Evolutionary conservation across 768 basidiomycete species (phyloP), one percentile per base, ranked within the genome.

Genomic region (Termitomyces sp.): DNA sequence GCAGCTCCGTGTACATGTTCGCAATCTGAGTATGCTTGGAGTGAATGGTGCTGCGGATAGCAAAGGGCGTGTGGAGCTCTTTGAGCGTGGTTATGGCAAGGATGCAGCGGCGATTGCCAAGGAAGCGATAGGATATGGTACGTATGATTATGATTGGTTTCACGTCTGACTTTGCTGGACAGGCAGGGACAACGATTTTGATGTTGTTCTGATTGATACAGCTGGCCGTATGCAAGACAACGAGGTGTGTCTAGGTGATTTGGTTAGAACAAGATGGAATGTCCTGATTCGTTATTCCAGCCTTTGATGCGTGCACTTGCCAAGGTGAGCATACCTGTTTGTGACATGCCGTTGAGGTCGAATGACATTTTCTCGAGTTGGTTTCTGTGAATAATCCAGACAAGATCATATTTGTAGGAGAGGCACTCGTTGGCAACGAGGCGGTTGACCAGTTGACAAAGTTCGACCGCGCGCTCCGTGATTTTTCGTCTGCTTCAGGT

Each of bases 211-310:
- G 49, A 94, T 99, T 68, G 97, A 99, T 72, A 98, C 97, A 1
- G 97, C 97, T 20, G 97, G 97, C 1, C 84, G 96, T 57, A 98
- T 98, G 97, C 97, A 99, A 73, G 97, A 98, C 73, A 99, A 98
- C 72, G 97, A 98, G 85, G 92, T 92, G 68, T 37, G 81, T 52
- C 48, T 10, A 32, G 40, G 17, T 48, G 1, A 10, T 56, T 40
- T 38, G 47, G 29, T 2, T 34, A 51, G 4, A 50, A 15, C 42
- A 45, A 7, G 31, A 46, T 56, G 51, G 53, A 10, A 57, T 48
- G 51, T 69, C 56, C 34, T 61, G 38, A 38, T 45, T 60, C 6
- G 47, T 51, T 55, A 48, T 57, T 49, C 50, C 65, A 94, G 89
- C 97, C 97, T 1, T 76, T 99, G 64, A 99, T 99, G 97, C 86